Evolutionary conservation across 2,329 filamentous ascomycete species (phyloP).

Genomic region (Pleomassaria siparia): DNA sequence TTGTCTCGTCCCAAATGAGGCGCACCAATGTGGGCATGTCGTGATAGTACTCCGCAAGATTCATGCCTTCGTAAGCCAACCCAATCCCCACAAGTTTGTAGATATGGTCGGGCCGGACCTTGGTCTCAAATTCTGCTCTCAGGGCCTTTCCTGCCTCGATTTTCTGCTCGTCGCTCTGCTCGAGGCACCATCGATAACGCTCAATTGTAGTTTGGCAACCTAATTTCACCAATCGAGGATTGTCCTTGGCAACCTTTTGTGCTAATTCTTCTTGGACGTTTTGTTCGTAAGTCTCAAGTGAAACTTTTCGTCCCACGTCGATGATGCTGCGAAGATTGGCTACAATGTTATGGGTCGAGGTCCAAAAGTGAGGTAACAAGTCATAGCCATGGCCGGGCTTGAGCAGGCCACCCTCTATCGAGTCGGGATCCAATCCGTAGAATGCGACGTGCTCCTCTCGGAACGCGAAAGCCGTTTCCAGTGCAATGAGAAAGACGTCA

Average conservation of each 20-base stretch:
- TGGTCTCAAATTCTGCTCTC: conserved; percentile 43
- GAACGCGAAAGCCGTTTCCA: conserved; percentile 68
- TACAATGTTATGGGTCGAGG: conserved; percentile 60
- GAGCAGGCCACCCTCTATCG: conserved; percentile 53
- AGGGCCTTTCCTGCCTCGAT: conserved; percentile 53
- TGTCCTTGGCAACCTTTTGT: conserved; percentile 50
- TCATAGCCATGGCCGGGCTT: conserved; percentile 59
- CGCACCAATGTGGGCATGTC: conserved; percentile 66
- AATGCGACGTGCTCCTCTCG: conserved; percentile 66
- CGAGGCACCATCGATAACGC: conserved; percentile 59
- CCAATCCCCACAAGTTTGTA: conserved; percentile 51
- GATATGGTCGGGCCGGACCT: conserved; percentile 46
- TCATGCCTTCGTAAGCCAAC: conserved; percentile 59
- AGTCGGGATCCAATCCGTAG: conserved; percentile 73
- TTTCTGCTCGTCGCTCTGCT: conserved; percentile 53
- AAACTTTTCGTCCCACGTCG: conserved; percentile 45
- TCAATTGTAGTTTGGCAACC: conserved; percentile 62
- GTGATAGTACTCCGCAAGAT: conserved; percentile 62
- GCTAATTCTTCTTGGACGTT: conserved; percentile 35
- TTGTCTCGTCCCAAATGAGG: conserved; percentile 49
- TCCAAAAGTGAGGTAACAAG: conserved; percentile 81
- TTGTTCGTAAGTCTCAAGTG: conserved; percentile 44
- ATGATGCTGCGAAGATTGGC: conserved; percentile 43
- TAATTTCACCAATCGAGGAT: conserved; percentile 57
- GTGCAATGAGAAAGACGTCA: conserved; percentile 67